These are phyloP conservation scores for Penicillium desertorum DNA, from an alignment of 495 filamentous ascomycete species.

Conservation along the genomic window DNA sequence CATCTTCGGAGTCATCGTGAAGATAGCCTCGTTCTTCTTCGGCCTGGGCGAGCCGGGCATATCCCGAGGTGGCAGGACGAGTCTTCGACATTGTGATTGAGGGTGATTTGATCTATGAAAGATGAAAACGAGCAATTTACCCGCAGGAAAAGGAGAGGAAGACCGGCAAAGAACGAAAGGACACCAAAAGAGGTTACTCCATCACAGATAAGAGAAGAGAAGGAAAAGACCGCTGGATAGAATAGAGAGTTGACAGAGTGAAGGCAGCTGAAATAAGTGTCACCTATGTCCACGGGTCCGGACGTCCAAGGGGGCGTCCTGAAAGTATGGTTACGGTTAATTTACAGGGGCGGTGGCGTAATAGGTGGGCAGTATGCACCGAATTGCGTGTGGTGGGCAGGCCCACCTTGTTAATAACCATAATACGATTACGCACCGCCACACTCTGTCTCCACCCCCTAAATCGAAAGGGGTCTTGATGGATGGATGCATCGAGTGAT, in stretches of 20 bases:
- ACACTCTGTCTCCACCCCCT: conserved; percentile 26
- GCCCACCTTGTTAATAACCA: conserved; percentile 2
- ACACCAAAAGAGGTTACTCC: conserved; percentile 25
- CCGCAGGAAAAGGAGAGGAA: conserved; percentile 14
- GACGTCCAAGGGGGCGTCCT: conserved; percentile 18
- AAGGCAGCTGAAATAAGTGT: conserved; percentile 22
- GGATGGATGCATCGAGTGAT: conserved; percentile 3
- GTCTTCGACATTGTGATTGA: conserved; percentile 50
- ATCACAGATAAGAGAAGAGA: conserved; percentile 20
- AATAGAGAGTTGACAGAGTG: conserved; percentile 7
- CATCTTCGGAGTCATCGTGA: conserved; percentile 71
- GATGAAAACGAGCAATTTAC: conserved; percentile 16
- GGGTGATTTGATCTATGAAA: conserved; percentile 17
- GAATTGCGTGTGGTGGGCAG: neutral
- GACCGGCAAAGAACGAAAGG: conserved; percentile 16
- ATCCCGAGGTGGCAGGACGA: conserved; percentile 79
- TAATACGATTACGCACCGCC: conserved; percentile 32
- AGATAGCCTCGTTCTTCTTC: conserved; percentile 63
- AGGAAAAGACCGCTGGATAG: conserved; percentile 12
- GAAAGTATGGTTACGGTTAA: conserved; percentile 14
- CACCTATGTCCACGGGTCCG: conserved; percentile 21
- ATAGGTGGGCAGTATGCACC: conserved; percentile 9
- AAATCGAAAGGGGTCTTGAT: conserved; percentile 23
- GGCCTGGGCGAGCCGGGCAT: conserved; percentile 87
- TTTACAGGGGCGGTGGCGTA: conserved; percentile 22